Evolutionary conservation across 768 basidiomycete species (phyloP).

Genomic region (Tylopilus sp.): DNA sequence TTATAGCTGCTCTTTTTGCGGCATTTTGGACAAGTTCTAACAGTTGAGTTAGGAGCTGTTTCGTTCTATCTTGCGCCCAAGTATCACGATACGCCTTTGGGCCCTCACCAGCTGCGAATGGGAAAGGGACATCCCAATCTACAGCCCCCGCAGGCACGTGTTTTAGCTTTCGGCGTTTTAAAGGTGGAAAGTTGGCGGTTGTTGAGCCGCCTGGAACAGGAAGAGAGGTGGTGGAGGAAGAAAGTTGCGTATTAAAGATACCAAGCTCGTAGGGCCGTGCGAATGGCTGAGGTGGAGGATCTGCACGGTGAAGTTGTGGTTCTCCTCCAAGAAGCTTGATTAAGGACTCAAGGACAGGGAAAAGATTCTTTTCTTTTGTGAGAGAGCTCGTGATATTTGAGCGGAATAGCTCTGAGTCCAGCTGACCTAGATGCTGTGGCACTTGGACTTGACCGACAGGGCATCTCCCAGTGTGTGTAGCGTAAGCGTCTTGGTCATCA

Average conservation of each 20-base stretch:
- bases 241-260: not conserved
- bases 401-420: conserved; percentile 43
- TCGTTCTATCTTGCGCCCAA: conserved; percentile 65
- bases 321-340: conserved; percentile 50
- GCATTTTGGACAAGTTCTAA: conserved; percentile 58
- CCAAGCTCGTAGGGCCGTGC: conserved; percentile 22
- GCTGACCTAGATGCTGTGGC: conserved; percentile 19
- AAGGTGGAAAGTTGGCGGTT: conserved; percentile 19
- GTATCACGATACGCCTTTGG: conserved; percentile 58
- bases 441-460: not conserved
- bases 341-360: conserved; percentile 61
- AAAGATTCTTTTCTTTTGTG: conserved; percentile 60
- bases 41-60: conserved; percentile 59
- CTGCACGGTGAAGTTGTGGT: conserved; percentile 16
- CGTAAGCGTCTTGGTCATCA: conserved; percentile 44
- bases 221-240: not conserved
- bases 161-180: conserved; percentile 61
- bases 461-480: conserved; percentile 19
- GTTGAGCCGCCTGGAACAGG: not conserved
- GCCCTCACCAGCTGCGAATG: conserved; percentile 68
- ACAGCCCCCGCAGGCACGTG: conserved; percentile 74
- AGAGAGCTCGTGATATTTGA: conserved; percentile 60
- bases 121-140: conserved; percentile 84
- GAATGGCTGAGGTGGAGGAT: conserved; percentile 7
- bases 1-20: conserved; percentile 56